phyloP scores from a whole-genome alignment of 306 rosid genomes.

The Trifolium pratense region DNA sequence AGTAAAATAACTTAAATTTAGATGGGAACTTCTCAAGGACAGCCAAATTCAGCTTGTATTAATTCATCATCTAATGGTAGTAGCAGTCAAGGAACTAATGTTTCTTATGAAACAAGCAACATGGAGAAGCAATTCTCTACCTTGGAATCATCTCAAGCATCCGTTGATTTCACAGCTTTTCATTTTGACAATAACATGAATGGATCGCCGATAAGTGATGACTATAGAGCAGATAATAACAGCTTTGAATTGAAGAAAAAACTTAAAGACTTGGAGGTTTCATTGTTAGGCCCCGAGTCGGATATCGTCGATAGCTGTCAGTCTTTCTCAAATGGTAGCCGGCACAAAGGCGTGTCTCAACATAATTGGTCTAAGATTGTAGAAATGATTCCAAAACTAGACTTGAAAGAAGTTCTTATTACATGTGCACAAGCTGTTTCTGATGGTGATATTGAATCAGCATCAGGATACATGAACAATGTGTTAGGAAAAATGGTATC shows the following conservation, averaged over 20 bases:
- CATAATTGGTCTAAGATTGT: constrained; percentile 50
- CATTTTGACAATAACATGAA: constrained; percentile 63
- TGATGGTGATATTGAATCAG: constrained; percentile 48
- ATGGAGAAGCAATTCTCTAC: constrained; percentile 61
- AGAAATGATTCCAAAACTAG: constrained; percentile 56
- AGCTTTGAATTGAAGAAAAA: constrained; percentile 57
- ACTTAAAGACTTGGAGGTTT: constrained; percentile 68
- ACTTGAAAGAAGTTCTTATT: constrained; percentile 59
- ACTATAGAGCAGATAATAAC: constrained; percentile 59
- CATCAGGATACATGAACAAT: constrained; percentile 58
- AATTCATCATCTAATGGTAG: constrained; percentile 45
- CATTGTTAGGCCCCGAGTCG: constrained; percentile 73
- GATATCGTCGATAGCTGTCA: constrained; percentile 60
- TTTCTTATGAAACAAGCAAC: constrained; percentile 62
- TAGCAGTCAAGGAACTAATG: constrained; percentile 65
- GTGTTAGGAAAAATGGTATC: constrained; percentile 82
- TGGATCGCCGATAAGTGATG: constrained; percentile 74
- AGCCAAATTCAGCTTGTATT: constrained; percentile 46
- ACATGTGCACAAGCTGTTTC: constrained; percentile 66
- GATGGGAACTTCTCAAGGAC: constrained; percentile 71
- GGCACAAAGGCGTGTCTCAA: constrained; percentile 32
- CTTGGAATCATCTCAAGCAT: constrained; percentile 70
- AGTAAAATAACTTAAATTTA: constrained; percentile 20
- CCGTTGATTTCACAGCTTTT: constrained; percentile 43
- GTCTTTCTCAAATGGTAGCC: constrained; percentile 48